Base-by-base conservation (phyloP, 164 flowering plant species). In the Warburgia ugandensis region DNA sequence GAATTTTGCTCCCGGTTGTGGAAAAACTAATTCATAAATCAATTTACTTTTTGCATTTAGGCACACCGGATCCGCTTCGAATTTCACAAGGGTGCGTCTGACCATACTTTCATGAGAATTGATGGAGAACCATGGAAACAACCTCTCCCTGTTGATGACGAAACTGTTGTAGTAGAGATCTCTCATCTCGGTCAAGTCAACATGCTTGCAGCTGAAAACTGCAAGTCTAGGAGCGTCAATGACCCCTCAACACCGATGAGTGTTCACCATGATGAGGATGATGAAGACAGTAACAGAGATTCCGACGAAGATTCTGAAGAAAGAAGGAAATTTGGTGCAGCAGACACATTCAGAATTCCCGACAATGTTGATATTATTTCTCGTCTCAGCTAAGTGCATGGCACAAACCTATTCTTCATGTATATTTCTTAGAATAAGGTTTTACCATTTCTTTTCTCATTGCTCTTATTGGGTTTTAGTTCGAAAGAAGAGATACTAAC, bases 121-220 rank as follows among this genome's bases (percentile, higher is more conserved):
- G 97, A 91, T 63, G 97, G 97, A 35, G 97, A 91, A 54, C 96
- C 97, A 39, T 91, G 97, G 95, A 87, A 84, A 52, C 97, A 91
- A 41, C 97, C 61, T 58, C 81, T 83, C 5, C 96, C 97, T n/a
- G 65, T 58, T 0, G 86, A 83, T 36, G 95, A 91, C 55, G 84
- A 87, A 40, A 72, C 81, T 6, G 86, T 87, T 16, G 66, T 74
- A 11, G 71, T 91, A 2, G 97, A 91, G 62, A 84, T 91, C 35
- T 83, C 96, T 42, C 81, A 78, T 60, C 65, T 59, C 36, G 75
- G 90, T 45, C 94, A 85, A 65, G 97, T 87, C 17, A 78, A 49
- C 58, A 83, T 91, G 95, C 90, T 90, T 29, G 97, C 97, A 13
- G 67, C 77, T 21, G 56, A 56, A 16, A 57, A 33, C 16, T 80